A percentile compares a stretch with the other conserved stretches of the same genome.
phyloP scores from a whole-genome alignment of 1,284 basidiomycete species.

The Pyrrhoderma noxium region DNA sequence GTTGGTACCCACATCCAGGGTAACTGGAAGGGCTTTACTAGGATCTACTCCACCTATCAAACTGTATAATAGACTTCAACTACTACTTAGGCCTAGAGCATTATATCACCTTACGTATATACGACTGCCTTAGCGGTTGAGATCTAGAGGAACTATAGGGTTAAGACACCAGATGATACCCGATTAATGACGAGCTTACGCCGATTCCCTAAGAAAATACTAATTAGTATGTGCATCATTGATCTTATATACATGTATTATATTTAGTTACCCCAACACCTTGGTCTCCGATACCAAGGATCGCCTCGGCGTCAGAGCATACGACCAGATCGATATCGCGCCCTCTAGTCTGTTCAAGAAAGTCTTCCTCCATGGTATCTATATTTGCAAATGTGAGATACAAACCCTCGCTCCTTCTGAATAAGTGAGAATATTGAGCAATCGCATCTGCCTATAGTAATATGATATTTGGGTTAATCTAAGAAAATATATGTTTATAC shows the following conservation, averaged over 20 bases:
- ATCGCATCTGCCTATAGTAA: conserved; percentile 68
- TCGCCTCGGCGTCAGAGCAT: conserved; percentile 77
- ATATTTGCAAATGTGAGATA: conserved; percentile 59
- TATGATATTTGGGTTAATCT: neutral
- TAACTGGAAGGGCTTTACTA: conserved; percentile 52
- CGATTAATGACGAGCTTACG: conserved; percentile 23
- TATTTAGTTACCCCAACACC: conserved; percentile 46
- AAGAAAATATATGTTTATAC: neutral
- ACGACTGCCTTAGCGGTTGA: conserved; percentile 83
- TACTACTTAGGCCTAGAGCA: neutral
- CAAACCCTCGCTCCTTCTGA: conserved; percentile 64
- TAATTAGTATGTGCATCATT: neutral
- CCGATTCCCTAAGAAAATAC: conserved; percentile 49
- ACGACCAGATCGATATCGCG: conserved; percentile 68
- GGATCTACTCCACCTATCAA: conserved; percentile 81
- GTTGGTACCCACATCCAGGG: conserved; percentile 74
- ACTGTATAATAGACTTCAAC: conserved; percentile 29
- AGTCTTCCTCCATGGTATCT: conserved; percentile 70
- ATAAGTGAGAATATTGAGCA: conserved; percentile 72
- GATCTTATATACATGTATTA: neutral
- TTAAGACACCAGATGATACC: neutral
- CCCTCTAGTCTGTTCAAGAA: conserved; percentile 56
- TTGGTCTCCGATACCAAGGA: conserved; percentile 75
- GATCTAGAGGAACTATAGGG: conserved; percentile 42
- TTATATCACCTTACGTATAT: conserved; percentile 52